Conservation (phyloP, 176 grass and related monocot species). For the Olyra latifolia region DNA sequence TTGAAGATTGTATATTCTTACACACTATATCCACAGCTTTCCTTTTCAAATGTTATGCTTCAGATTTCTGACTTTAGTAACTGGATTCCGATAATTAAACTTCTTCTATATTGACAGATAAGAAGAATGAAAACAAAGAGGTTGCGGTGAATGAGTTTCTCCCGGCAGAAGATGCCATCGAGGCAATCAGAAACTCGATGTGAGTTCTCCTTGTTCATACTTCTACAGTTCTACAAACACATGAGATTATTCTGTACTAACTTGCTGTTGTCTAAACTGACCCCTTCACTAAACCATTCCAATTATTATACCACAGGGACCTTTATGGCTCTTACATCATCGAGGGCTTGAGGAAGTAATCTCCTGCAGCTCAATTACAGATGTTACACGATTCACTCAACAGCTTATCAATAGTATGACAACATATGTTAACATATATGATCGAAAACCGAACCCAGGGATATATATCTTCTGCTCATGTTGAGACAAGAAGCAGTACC, state of each 20-base stretch:
- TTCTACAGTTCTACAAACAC: background rate
- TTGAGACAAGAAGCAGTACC: slow-evolving; percentile 3
- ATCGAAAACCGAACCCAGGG: slow-evolving; percentile 10
- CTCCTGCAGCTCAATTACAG: slow-evolving; percentile 11
- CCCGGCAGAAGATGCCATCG: slow-evolving; percentile 74
- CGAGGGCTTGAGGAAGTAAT: slow-evolving; percentile 80
- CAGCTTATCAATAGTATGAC: background rate
- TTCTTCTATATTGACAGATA: slow-evolving; percentile 47
- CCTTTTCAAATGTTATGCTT: slow-evolving; percentile 22
- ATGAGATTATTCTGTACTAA: background rate
- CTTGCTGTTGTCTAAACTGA: background rate
- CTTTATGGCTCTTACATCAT: slow-evolving; percentile 84
- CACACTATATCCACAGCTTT: background rate
- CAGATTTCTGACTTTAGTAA: slow-evolving; percentile 3
- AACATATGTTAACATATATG: slow-evolving; percentile 32
- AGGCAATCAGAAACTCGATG: slow-evolving; percentile 86
- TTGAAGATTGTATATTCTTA: slow-evolving; percentile 82
- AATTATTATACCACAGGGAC: slow-evolving; percentile 55
- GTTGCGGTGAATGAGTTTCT: slow-evolving; percentile 98
- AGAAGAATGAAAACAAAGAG: slow-evolving; percentile 99
- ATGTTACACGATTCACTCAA: slow-evolving; percentile 4
- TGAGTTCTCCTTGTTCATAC: slow-evolving; percentile 48
- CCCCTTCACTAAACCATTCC: background rate
- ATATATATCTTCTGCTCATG: slow-evolving; percentile 30
- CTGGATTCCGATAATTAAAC: background rate